A percentile compares a stretch with the other conserved stretches of the same genome.
Evolutionary conservation across 1,284 basidiomycete genomes (phyloP).

Genomic region (Agaricales sp.): DNA sequence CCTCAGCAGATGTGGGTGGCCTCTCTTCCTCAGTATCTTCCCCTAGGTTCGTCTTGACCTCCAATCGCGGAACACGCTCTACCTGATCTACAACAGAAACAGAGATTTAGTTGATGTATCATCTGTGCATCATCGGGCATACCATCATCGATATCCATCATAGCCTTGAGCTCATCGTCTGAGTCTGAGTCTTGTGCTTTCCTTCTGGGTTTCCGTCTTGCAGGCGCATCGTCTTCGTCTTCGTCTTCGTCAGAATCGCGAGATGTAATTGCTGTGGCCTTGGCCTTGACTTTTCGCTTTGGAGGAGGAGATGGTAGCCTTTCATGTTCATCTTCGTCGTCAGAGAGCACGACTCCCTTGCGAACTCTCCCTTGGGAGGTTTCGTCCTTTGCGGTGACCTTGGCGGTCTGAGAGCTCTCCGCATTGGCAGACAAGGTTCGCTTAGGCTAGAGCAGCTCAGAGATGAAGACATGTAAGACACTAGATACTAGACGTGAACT

Average conservation of each 20-base stretch:
- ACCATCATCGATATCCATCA: slow-evolving; percentile 77
- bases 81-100: slow-evolving; percentile 32
- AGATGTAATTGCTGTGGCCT: slow-evolving; percentile 14
- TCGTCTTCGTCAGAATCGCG: slow-evolving; percentile 28
- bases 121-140: slow-evolving; percentile 9
- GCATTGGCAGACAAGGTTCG: slow-evolving; percentile 12
- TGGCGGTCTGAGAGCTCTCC: slow-evolving; percentile 12
- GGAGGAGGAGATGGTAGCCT: slow-evolving; percentile 11
- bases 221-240: slow-evolving; percentile 12
- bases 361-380: slow-evolving; percentile 20
- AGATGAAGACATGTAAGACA: background rate
- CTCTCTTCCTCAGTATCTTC: slow-evolving; percentile 16
- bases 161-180: slow-evolving; percentile 37
- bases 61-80: slow-evolving; percentile 26
- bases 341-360: slow-evolving; percentile 42
- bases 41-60: slow-evolving; percentile 9
- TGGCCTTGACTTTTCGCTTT: slow-evolving; percentile 17
- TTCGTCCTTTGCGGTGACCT: slow-evolving; percentile 12
- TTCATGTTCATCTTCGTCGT: slow-evolving; percentile 40
- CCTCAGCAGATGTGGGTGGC: slow-evolving; percentile 23
- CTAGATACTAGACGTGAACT: background rate
- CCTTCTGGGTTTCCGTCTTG: slow-evolving; percentile 17
- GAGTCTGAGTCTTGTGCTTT: slow-evolving; percentile 16
- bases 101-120: slow-evolving; percentile 3
- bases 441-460: slow-evolving; percentile 3